Evolutionary conservation across 1,284 basidiomycete genomes (phyloP).

Genomic region (Boletus albobrunnescens): DNA sequence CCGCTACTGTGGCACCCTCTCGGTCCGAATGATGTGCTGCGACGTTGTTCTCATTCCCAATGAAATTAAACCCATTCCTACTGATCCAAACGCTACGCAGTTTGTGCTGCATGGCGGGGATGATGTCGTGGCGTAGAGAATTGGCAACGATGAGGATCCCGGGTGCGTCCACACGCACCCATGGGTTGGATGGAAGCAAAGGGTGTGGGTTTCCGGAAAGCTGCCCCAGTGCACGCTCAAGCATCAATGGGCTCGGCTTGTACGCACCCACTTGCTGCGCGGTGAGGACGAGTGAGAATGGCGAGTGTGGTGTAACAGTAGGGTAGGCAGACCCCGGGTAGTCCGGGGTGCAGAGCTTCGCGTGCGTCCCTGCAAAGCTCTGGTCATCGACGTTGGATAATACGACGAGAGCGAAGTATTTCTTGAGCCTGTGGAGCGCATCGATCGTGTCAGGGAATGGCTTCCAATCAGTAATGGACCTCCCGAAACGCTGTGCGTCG

Average conservation of each 20-base stretch:
- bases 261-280: conserved; percentile 55
- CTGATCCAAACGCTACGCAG: conserved; percentile 63
- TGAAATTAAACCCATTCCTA: conserved; percentile 44
- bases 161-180: conserved; percentile 40
- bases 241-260: conserved; percentile 50
- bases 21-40: conserved; percentile 1
- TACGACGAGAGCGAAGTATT: conserved; percentile 62
- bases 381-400: conserved; percentile 69
- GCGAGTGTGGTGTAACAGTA: conserved; percentile 47
- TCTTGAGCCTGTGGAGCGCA: conserved; percentile 56
- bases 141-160: conserved; percentile 56
- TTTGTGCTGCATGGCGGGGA: conserved; percentile 48
- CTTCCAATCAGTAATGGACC: conserved; percentile 57
- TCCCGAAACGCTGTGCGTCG: conserved; percentile 43
- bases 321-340: conserved; percentile 29
- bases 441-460: conserved; percentile 62
- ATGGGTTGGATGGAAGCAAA: conserved; percentile 33
- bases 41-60: conserved; percentile 27
- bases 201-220: conserved; percentile 25
- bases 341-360: conserved; percentile 45
- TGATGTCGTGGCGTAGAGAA: conserved; percentile 56
- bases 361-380: conserved; percentile 59
- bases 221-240: conserved; percentile 46
- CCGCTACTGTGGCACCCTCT: conserved; percentile 18
- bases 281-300: conserved; percentile 62